These are phyloP conservation scores for Sporobolomyces roseus DNA, from an alignment of 768 basidiomycete genomes.

Conservation along the genomic window DNA sequence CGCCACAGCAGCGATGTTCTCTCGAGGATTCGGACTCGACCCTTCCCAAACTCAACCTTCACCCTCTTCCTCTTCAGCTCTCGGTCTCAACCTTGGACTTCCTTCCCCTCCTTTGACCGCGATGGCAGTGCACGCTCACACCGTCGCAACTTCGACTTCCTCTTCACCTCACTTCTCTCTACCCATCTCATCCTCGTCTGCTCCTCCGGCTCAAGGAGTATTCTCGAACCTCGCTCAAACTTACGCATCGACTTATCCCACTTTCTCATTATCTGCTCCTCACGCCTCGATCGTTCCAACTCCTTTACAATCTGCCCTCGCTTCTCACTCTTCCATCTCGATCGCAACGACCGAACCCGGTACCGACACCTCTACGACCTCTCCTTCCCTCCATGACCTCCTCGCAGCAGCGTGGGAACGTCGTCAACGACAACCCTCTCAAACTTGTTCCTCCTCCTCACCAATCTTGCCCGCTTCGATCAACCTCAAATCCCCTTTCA, in stretches of 20 bases:
- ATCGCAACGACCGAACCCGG: not conserved
- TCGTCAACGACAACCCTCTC: not conserved
- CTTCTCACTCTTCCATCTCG: not conserved
- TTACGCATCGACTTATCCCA: constrained; percentile 26
- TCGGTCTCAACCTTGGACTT: constrained; percentile 24
- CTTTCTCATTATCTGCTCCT: constrained; percentile 20
- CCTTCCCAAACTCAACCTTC: not conserved
- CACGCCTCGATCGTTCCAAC: constrained; percentile 13
- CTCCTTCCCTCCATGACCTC: constrained; percentile 17
- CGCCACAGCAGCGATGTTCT: constrained; percentile 28
- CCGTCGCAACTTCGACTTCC: not conserved
- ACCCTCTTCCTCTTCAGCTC: constrained; percentile 1
- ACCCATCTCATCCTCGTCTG: too few species aligned
- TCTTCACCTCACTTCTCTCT: constrained; percentile 15
- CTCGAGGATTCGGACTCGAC: constrained; percentile 25
- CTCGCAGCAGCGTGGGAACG: constrained; percentile 30
- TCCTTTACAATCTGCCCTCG: not conserved
- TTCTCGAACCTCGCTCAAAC: constrained; percentile 19
- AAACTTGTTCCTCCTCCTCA: not conserved
- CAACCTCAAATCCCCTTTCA: too few species aligned
- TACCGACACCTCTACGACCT: not conserved
- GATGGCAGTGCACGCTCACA: constrained; percentile 1
- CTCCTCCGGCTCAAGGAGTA: not conserved
- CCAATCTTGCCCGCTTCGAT: not conserved
- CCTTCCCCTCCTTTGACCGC: constrained; percentile 11